phyloP scores from a whole-genome alignment of 2,329 filamentous ascomycete species.

The Talaromyces atroroseus region DNA sequence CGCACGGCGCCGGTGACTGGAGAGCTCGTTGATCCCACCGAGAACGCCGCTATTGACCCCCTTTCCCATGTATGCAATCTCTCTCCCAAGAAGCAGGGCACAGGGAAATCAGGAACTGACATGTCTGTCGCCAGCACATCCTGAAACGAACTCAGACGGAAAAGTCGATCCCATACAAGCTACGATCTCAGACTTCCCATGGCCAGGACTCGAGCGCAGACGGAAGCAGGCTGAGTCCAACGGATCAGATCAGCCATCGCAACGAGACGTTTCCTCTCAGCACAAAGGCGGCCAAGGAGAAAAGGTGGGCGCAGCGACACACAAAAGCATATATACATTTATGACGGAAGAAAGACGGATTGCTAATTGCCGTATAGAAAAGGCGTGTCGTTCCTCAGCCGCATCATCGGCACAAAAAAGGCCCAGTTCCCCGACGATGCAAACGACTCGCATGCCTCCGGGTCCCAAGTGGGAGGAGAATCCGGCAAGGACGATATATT shows the following conservation, averaged over 20 bases:
- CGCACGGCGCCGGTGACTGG: conserved; percentile 16
- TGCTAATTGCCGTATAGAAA: conserved; percentile 62
- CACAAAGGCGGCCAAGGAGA: conserved; percentile 49
- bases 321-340: not conserved
- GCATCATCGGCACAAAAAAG: conserved; percentile 72
- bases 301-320: conserved; percentile 55
- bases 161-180: conserved; percentile 47
- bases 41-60: conserved; percentile 56
- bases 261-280: conserved; percentile 25
- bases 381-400: conserved; percentile 82
- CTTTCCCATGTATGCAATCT: conserved; percentile 59
- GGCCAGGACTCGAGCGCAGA: conserved; percentile 36
- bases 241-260: conserved; percentile 26
- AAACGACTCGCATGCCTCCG: conserved; percentile 57
- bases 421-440: conserved; percentile 43
- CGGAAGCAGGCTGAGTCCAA: conserved; percentile 19
- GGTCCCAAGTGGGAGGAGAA: conserved; percentile 59
- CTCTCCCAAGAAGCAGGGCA: conserved; percentile 5
- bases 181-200: conserved; percentile 33
- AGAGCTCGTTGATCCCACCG: conserved; percentile 24
- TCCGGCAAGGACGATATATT: conserved; percentile 67
- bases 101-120: conserved; percentile 8
- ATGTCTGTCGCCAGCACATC: conserved; percentile 48
- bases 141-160: conserved; percentile 63
- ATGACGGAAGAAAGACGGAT: conserved; percentile 13